A percentile compares a stretch with the other conserved stretches of the same genome.
Evolutionary conservation across 2,329 filamentous ascomycete species (phyloP).

Genomic region (Zelopaecilomyces penicillatus): DNA sequence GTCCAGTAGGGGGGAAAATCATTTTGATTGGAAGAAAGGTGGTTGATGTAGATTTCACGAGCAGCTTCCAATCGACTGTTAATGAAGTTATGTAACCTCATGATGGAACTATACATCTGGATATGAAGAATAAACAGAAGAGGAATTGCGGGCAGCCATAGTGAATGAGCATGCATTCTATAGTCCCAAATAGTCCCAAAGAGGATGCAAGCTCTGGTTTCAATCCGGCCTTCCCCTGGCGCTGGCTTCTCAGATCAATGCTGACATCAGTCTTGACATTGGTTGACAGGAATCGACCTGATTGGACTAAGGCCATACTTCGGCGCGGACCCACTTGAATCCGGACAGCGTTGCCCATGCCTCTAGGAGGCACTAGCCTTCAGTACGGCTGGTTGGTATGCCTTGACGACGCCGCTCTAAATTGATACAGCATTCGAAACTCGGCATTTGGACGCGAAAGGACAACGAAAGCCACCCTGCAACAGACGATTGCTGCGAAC

Average conservation of each 20-base stretch:
- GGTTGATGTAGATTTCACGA: constrained; percentile 40
- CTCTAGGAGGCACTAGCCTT: constrained; percentile 18
- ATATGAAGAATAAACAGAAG: background rate
- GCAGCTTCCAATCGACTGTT: constrained; percentile 30
- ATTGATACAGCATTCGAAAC: constrained; percentile 5
- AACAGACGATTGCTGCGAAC: constrained; percentile 11
- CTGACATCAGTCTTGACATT: constrained; percentile 14
- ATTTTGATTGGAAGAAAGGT: constrained; percentile 55
- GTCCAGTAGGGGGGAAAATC: constrained; percentile 43
- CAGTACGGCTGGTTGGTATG: too few relatives aligned
- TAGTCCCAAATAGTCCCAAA: background rate
- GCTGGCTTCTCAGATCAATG: constrained; percentile 3
- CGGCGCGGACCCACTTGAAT: constrained; percentile 33
- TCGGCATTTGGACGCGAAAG: background rate
- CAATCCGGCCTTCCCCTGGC: background rate
- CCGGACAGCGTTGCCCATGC: constrained; percentile 21
- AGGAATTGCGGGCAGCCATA: background rate
- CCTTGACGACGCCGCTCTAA: constrained; percentile 14
- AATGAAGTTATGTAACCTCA: constrained; percentile 3
- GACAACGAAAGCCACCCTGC: constrained; percentile 11
- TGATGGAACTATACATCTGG: constrained; percentile 2
- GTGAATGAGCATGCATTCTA: background rate
- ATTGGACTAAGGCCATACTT: constrained; percentile 20
- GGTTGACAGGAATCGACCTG: constrained; percentile 9
- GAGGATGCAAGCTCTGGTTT: too few relatives aligned